These are phyloP conservation scores for Pestalotiopsis sp. DNA, from an alignment of 2,329 filamentous ascomycete genomes.

Conservation along the genomic window DNA sequence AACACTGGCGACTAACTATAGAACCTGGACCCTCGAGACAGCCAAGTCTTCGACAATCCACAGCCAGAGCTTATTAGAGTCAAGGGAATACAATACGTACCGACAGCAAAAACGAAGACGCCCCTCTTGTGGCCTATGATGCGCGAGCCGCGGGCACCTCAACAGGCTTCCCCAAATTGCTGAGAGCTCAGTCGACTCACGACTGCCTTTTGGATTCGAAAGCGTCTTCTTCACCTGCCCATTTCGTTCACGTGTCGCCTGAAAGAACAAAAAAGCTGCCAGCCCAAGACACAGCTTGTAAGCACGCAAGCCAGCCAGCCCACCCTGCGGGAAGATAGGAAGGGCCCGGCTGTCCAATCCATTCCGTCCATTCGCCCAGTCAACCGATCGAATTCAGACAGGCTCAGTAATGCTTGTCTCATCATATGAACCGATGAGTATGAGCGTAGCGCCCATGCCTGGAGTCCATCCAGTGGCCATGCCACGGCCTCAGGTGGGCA, in stretches of 20 bases:
- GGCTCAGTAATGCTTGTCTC: constrained; percentile 22
- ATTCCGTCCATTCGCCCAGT: neutral
- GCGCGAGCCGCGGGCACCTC: constrained; percentile 6
- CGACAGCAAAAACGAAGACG: neutral
- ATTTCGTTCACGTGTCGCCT: neutral
- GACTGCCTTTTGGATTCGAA: neutral
- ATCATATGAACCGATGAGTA: constrained; percentile 40
- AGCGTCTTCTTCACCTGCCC: constrained; percentile 6
- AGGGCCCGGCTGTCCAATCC: neutral
- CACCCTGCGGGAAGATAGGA: neutral
- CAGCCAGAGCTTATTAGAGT: neutral
- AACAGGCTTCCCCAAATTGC: constrained; percentile 9
- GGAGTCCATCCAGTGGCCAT: constrained; percentile 54
- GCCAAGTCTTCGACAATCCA: neutral
- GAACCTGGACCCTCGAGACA: neutral
- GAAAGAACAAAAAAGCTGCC: neutral
- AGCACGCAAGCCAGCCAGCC: neutral
- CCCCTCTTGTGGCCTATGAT: constrained; percentile 5
- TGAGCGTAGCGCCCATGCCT: constrained; percentile 40
- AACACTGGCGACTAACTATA: neutral
- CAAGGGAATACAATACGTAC: neutral
- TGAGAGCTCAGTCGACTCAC: neutral
- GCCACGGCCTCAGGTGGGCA: constrained; percentile 76
- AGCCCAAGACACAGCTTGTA: neutral
- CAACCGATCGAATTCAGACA: too few relatives aligned